Percentiles rank a stretch among this genome's conserved stretches.
These are phyloP conservation scores for Suillus discolor DNA, from an alignment of 768 basidiomycete species.

Conservation along the genomic window DNA sequence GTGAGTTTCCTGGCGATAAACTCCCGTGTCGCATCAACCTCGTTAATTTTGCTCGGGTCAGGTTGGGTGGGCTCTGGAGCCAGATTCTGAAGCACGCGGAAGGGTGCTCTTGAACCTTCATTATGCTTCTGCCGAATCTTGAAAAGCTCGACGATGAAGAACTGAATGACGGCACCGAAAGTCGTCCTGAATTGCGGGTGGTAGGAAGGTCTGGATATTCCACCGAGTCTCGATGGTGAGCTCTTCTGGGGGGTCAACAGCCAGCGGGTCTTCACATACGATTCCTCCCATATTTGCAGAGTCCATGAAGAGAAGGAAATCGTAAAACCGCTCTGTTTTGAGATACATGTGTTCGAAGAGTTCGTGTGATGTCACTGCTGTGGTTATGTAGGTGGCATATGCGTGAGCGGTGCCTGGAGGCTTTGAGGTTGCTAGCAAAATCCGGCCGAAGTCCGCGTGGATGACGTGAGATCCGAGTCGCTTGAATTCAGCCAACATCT, in stretches of 20 bases:
- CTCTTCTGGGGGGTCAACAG: constrained; percentile 66
- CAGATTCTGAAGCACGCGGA: constrained; percentile 68
- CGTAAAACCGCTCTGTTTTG: constrained; percentile 86
- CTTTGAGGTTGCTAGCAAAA: constrained; percentile 92
- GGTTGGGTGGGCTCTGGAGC: constrained; percentile 65
- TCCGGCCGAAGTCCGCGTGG: constrained; percentile 89
- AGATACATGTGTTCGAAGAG: constrained; percentile 93
- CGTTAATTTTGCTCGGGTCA: constrained; percentile 69
- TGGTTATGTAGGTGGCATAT: constrained; percentile 93
- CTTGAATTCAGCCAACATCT: constrained; percentile 94
- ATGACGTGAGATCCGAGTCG: constrained; percentile 91
- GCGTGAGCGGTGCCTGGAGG: constrained; percentile 95
- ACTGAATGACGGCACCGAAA: constrained; percentile 78
- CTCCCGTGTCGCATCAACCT: constrained; percentile 66
- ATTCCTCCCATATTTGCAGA: constrained; percentile 89
- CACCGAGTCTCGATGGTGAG: constrained; percentile 82
- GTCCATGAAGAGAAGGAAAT: constrained; percentile 96
- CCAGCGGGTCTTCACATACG: constrained; percentile 78
- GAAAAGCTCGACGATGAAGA: constrained; percentile 86
- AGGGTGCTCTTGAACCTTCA: constrained; percentile 63
- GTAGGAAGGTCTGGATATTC: constrained; percentile 92
- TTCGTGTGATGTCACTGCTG: constrained; percentile 92
- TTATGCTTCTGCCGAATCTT: constrained; percentile 67
- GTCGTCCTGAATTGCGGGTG: constrained; percentile 75
- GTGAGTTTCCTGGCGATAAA: constrained; percentile 84